A percentile compares a stretch with the other conserved stretches of the same genome.
These are phyloP conservation scores for Brassica carinata DNA, from an alignment of 345 rosid species.

Conservation along the genomic window DNA sequence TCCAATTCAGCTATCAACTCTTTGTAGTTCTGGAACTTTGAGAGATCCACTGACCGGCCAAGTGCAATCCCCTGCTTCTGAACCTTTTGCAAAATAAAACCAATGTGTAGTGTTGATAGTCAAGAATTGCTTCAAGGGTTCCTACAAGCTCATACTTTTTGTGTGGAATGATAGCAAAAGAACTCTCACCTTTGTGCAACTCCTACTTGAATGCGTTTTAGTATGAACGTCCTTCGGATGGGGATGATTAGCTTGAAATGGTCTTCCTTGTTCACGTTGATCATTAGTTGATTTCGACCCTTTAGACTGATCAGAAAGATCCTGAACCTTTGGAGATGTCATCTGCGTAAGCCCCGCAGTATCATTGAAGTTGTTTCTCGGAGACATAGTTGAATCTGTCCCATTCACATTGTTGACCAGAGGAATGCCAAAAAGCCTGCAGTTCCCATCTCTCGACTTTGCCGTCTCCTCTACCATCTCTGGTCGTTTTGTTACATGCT, in stretches of 20 bases:
- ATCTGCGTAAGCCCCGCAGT: constrained; percentile 25
- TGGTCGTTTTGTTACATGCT: constrained; percentile 41
- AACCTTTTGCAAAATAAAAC: constrained; percentile 50
- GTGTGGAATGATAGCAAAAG: background rate
- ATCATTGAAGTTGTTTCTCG: constrained; percentile 39
- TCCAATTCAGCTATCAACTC: constrained; percentile 72
- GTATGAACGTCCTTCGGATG: constrained; percentile 47
- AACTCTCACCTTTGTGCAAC: constrained; percentile 66
- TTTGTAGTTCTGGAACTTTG: constrained; percentile 64
- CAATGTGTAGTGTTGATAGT: background rate
- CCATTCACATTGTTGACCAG: constrained; percentile 47
- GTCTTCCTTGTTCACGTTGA: constrained; percentile 49
- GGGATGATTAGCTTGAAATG: constrained; percentile 35
- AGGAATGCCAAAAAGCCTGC: constrained; percentile 79
- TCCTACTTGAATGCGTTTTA: constrained; percentile 55
- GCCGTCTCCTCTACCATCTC: constrained; percentile 40
- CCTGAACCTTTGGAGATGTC: constrained; percentile 38
- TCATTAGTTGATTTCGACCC: constrained; percentile 44
- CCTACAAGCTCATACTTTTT: background rate
- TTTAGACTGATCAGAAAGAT: constrained; percentile 45
- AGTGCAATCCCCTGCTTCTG: constrained; percentile 78
- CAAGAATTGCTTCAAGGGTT: background rate
- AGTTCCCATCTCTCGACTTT: constrained; percentile 56
- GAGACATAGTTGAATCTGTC: constrained; percentile 37
- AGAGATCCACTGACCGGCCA: constrained; percentile 81